A percentile compares a stretch with the other conserved stretches of the same genome.
phyloP scores from a whole-genome alignment of 139 green algal species.

The Pleodorina starrii region DNA sequence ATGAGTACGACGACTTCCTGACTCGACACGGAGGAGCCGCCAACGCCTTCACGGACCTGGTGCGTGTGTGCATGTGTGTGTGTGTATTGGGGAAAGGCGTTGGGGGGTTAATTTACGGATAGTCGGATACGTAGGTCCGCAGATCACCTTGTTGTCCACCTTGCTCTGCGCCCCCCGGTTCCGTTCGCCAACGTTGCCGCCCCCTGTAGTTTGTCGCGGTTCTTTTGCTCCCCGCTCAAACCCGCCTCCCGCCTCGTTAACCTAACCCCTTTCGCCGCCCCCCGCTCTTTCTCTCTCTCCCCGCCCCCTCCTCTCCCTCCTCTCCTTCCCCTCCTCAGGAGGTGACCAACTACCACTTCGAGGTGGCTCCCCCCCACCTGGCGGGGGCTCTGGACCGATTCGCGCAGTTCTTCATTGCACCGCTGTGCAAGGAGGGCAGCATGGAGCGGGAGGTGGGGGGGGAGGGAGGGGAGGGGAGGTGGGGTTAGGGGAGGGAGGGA shows the following conservation, averaged over 20 bases:
- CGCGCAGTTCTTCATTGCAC: slow-evolving; percentile 94
- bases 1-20: slow-evolving; percentile 97
- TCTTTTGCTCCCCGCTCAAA: neutral
- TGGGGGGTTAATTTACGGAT: neutral
- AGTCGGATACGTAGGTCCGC: neutral
- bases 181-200: too few relatives aligned
- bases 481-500: neutral
- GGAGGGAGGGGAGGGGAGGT: neutral
- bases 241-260: neutral
- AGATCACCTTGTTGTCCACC: neutral
- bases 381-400: slow-evolving; percentile 92
- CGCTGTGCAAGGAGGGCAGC: slow-evolving; percentile 86
- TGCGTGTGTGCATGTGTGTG: slow-evolving; percentile 47
- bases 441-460: slow-evolving; percentile 92
- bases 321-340: slow-evolving; percentile 68
- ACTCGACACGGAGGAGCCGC: slow-evolving; percentile 84
- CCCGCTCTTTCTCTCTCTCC: neutral
- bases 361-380: slow-evolving; percentile 84
- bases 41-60: slow-evolving; percentile 97
- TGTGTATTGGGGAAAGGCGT: neutral
- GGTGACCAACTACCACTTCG: slow-evolving; percentile 94
- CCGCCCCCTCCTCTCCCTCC: neutral
- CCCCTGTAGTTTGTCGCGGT: too few relatives aligned
- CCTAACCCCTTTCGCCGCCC: neutral
- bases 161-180: too few relatives aligned